Evolutionary conservation across 345 rosid species (phyloP), one percentile per base, ranked within the genome.

Genomic region (Salix brachista): DNA sequence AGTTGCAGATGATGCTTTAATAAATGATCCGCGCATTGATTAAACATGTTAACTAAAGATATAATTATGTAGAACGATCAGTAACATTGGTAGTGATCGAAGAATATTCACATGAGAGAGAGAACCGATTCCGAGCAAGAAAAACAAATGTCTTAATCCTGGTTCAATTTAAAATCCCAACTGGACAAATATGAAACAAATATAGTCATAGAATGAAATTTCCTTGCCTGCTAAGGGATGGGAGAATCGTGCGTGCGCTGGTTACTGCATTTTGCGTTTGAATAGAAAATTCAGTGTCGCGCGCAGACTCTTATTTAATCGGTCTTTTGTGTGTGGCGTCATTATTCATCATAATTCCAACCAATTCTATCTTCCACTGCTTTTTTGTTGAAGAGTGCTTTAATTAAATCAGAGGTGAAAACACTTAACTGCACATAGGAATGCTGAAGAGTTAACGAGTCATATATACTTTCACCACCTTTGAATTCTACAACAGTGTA

Each of bases 201-300:
- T 42, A 62, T 25, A 36, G 77, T 48, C 21, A 11, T 50, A 12
- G 41, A 8, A 60, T 9, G 80, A 62, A 79, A 44, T 46, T 82
- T 68, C 61, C 80, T n/a, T 64, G 25, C 46, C n/a, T 18, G 42
- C 25, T 8, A 65, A 34, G 19, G 21, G 1, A 30, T 56, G 61
- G 61, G 12, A 56, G 61, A n/a, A 52, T 19, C 9, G 58, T 4
- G 6, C 9, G 58, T 4, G 6, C n/a, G 18, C 19, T 52, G 21
- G 21, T 52, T 52, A 18, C 58, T 52, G 42, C 54, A 16, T 14
- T 14, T 48, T 17, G 54, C 17, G 17, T 48, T 14, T 48, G 28
- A 12, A 11, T 60, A 60, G 32, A 26, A 61, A 61, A 61, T 8
- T 23, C 32, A 26, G 66, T 8, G 28, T 25, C 23, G 58, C 23